phyloP scores from a whole-genome alignment of 495 filamentous ascomycete species.

The Neurospora sp. region DNA sequence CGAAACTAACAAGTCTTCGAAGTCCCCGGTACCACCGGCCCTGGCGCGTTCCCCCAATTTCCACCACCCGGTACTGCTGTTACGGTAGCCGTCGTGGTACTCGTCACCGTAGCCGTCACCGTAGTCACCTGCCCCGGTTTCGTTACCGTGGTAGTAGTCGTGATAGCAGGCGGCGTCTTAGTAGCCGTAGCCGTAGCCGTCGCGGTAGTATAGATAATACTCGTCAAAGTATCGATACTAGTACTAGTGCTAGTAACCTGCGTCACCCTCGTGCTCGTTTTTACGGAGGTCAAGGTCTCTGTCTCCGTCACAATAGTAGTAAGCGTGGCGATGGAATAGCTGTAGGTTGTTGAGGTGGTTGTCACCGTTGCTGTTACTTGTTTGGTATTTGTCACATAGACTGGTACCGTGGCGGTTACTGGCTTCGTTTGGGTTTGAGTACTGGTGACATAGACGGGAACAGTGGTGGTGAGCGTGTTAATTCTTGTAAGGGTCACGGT shows the following conservation, averaged over 20 bases:
- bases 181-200: not conserved
- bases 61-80: not conserved
- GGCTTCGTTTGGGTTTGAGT: not conserved
- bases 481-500: constrained; percentile 8
- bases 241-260: not conserved
- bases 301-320: not conserved
- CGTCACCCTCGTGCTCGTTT: not conserved
- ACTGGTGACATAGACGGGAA: not conserved
- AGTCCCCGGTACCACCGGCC: constrained; percentile 13
- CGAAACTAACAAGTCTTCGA: constrained; percentile 14
- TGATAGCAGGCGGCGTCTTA: not conserved
- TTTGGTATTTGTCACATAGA: not conserved
- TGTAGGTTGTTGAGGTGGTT: not conserved
- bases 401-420: not conserved
- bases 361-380: not conserved
- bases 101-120: no score
- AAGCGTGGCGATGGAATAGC: not conserved
- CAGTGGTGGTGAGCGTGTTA: constrained; percentile 1
- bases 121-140: not conserved
- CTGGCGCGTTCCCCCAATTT: not conserved
- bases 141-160: accelerated
- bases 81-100: no score
- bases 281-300: accelerated
- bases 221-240: not conserved
- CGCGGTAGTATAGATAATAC: not conserved